Evolutionary conservation across 2,329 filamentous ascomycete species (phyloP).

Genomic region (Pseudogymnoascus sp.): DNA sequence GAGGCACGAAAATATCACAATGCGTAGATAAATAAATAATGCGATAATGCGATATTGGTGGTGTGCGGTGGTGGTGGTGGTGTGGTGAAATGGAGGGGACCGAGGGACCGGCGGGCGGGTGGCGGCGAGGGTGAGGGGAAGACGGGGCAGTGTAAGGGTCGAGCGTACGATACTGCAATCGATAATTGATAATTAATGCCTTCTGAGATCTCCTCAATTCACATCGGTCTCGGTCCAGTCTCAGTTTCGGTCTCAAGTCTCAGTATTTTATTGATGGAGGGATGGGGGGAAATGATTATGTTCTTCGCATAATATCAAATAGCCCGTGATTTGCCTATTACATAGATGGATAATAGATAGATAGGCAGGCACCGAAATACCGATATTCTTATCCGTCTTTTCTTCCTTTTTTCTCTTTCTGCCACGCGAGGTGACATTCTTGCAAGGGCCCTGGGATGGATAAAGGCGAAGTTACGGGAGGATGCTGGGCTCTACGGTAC

Average conservation of each 20-base stretch:
- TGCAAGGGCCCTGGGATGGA: neutral
- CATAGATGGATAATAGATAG: neutral
- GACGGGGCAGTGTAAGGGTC: neutral
- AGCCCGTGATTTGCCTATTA: neutral
- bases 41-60: neutral
- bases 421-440: neutral
- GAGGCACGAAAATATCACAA: neutral
- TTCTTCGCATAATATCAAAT: neutral
- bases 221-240: neutral
- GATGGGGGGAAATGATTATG: neutral
- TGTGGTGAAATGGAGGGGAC: neutral
- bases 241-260: neutral
- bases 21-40: neutral
- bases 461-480: neutral
- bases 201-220: neutral
- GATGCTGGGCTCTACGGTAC: neutral
- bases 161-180: neutral
- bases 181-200: slow-evolving; percentile 6
- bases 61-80: neutral
- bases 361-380: neutral
- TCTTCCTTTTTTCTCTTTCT: neutral
- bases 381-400: neutral
- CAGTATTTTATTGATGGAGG: neutral
- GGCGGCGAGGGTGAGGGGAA: neutral
- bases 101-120: neutral